phyloP scores from a whole-genome alignment of 208 protist species.

The Acanthamoeba lenticulata region DNA sequence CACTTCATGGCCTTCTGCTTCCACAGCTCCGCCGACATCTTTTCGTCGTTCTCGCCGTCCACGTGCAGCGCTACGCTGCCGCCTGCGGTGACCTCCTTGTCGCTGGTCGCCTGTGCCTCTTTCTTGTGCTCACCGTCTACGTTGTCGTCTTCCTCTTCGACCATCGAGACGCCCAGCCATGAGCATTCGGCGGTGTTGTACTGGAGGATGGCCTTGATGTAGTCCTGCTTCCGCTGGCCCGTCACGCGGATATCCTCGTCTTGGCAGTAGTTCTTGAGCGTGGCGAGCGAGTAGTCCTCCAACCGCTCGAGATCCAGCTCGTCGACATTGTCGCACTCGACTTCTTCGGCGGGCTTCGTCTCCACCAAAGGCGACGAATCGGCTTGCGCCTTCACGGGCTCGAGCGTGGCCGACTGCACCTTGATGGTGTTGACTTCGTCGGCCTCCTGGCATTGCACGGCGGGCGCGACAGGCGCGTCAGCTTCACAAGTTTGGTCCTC shows the following conservation, averaged over 20 bases:
- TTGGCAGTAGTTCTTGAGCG: not conserved
- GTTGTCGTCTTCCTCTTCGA: not conserved
- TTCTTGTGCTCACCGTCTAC: not conserved
- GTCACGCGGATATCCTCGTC: not conserved
- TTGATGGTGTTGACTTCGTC: not conserved
- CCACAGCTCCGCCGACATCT: not conserved
- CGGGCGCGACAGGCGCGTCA: too few relatives aligned
- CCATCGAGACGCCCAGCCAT: not conserved
- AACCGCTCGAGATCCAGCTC: not conserved
- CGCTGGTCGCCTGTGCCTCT: not conserved
- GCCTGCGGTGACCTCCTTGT: not conserved
- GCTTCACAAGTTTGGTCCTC: too few relatives aligned
- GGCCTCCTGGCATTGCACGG: not conserved
- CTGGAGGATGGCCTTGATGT: not conserved
- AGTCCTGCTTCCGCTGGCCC: not conserved
- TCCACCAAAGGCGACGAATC: not conserved
- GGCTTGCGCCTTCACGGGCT: not conserved
- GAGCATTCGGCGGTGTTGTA: not conserved
- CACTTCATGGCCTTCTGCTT: constrained; percentile 22
- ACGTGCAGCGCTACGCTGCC: too few relatives aligned
- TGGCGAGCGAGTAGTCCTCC: not conserved
- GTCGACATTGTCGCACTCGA: too few relatives aligned
- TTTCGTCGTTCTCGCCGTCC: not conserved
- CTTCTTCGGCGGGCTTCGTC: not conserved
- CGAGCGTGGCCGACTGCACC: not conserved